A percentile compares a stretch with the other conserved stretches of the same genome.
These are phyloP conservation scores for Fusarium coffeatum DNA, from an alignment of 2,329 filamentous ascomycete species.

Conservation along the genomic window DNA sequence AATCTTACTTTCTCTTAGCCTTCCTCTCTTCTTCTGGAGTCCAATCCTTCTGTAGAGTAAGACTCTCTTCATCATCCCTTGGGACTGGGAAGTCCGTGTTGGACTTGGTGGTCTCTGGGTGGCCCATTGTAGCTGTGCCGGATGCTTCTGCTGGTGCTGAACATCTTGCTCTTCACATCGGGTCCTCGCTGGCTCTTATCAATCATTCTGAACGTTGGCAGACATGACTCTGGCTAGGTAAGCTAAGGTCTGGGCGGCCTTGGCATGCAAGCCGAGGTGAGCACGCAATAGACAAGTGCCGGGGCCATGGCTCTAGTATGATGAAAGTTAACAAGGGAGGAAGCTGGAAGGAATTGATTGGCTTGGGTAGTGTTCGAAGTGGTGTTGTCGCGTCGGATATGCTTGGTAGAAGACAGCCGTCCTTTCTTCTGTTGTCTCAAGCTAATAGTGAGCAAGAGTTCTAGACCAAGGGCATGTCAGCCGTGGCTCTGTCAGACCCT, in stretches of 20 bases:
- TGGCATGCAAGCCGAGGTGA: slow-evolving; percentile 35
- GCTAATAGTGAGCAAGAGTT: background rate
- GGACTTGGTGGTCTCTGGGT: slow-evolving; percentile 17
- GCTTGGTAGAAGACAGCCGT: background rate
- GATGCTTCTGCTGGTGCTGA: background rate
- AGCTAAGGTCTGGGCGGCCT: slow-evolving; percentile 23
- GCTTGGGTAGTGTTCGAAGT: background rate
- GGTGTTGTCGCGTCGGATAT: background rate
- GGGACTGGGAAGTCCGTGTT: slow-evolving; percentile 30
- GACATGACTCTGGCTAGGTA: slow-evolving; percentile 4
- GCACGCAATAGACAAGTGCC: slow-evolving; percentile 42
- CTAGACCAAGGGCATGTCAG: background rate
- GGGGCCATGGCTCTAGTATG: background rate
- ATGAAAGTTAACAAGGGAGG: too few species aligned
- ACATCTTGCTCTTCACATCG: background rate
- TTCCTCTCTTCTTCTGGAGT: slow-evolving; percentile 51
- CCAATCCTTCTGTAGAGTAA: slow-evolving; percentile 50
- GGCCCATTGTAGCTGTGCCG: slow-evolving; percentile 27
- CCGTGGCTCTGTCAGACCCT: background rate
- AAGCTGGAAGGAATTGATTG: background rate
- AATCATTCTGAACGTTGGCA: slow-evolving; percentile 4
- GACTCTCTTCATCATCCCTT: slow-evolving; percentile 48
- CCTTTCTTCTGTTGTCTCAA: background rate
- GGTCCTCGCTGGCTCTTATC: slow-evolving; percentile 19
- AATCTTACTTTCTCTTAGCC: slow-evolving; percentile 55